These are phyloP conservation scores for Oryza punctata DNA, from an alignment of 176 grass and related monocot species.

Conservation along the genomic window DNA sequence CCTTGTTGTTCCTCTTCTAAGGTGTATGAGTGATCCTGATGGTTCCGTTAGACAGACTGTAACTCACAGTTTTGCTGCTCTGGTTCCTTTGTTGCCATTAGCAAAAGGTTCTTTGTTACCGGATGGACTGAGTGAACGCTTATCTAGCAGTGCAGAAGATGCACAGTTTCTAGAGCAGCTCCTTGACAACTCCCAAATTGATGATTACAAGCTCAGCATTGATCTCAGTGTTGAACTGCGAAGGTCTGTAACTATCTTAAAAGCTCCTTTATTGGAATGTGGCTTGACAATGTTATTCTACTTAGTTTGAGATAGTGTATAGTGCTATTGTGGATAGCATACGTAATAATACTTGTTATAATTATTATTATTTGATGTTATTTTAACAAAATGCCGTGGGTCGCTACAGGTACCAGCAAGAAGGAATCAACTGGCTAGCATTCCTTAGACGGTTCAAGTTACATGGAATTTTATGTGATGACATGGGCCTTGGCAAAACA, in stretches of 20 bases:
- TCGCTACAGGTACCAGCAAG: constrained; percentile 89
- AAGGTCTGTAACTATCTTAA: constrained; percentile 56
- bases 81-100: constrained; percentile 91
- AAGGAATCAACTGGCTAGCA: constrained; percentile 98
- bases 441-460: constrained; percentile 94
- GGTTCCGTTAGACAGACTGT: constrained; percentile 90
- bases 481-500: constrained; percentile 99
- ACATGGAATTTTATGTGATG: constrained; percentile 99
- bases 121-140: constrained; percentile 69
- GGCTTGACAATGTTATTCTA: neutral
- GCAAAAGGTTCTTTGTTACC: constrained; percentile 73
- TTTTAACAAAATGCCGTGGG: constrained; percentile 18
- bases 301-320: neutral
- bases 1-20: constrained; percentile 92
- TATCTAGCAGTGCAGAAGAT: constrained; percentile 88
- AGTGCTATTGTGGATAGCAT: neutral
- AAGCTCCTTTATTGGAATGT: neutral
- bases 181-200: constrained; percentile 96
- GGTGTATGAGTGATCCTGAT: constrained; percentile 97
- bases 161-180: constrained; percentile 91
- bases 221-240: constrained; percentile 86
- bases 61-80: constrained; percentile 95
- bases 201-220: constrained; percentile 90
- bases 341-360: neutral
- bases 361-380: constrained; percentile 5